A percentile compares a stretch with the other conserved stretches of the same genome.
phyloP scores from a whole-genome alignment of 2,329 filamentous ascomycete genomes.

The Pestalotiopsis fici region DNA sequence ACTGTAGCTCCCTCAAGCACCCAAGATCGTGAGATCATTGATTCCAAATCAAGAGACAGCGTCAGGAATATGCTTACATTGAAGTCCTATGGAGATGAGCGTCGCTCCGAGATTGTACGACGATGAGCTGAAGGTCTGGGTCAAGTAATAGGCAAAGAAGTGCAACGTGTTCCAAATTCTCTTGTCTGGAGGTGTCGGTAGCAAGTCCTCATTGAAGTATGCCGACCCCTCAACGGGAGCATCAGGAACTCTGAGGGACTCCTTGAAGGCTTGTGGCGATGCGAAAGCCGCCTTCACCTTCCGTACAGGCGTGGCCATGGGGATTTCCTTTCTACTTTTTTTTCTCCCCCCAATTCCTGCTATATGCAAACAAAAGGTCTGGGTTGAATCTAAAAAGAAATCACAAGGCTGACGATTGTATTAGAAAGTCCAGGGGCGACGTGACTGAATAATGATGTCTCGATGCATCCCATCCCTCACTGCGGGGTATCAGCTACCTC shows the following conservation, averaged over 20 bases:
- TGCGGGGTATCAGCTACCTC: not conserved
- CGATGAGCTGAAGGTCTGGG: conserved; percentile 31
- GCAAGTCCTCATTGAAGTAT: conserved; percentile 25
- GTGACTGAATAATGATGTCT: not conserved
- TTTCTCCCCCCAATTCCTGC: not conserved
- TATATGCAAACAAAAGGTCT: not conserved
- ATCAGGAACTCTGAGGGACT: conserved; percentile 13
- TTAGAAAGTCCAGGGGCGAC: not conserved
- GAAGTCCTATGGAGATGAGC: conserved; percentile 30
- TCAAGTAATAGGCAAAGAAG: conserved; percentile 33
- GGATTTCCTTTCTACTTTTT: no score
- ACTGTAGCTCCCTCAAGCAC: conserved; percentile 11
- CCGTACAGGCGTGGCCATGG: not conserved
- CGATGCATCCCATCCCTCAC: not conserved
- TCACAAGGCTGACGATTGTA: not conserved
- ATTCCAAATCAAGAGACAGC: not conserved
- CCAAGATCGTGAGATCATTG: not conserved
- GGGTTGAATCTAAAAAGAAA: not conserved
- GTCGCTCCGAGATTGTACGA: conserved; percentile 32
- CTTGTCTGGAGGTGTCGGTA: conserved; percentile 20
- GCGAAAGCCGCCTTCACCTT: conserved; percentile 13
- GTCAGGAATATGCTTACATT: conserved; percentile 6
- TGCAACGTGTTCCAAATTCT: conserved; percentile 24
- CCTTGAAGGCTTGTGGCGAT: conserved; percentile 14
- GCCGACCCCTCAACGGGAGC: conserved; percentile 12